Base-by-base conservation (phyloP, 257 asterid species). In the Parsonsia alboflavescens region DNA sequence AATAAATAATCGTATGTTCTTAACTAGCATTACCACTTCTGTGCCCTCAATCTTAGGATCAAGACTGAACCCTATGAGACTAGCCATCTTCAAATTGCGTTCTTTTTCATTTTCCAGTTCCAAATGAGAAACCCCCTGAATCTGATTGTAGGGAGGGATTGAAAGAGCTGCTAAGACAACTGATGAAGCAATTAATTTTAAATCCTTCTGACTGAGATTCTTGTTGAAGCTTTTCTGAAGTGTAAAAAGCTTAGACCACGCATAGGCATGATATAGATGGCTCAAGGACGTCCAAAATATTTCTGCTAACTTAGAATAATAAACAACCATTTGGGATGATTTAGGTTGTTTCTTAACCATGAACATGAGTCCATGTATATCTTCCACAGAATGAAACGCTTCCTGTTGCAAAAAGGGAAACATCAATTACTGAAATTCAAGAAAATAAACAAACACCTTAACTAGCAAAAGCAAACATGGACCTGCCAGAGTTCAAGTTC, bases 401-500 rank as follows among this genome's bases (percentile, higher is more conserved):
- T 80, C 87, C 85, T 83, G 81, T 73, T 26, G n/a, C n/a, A 50
- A 68, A 22, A 26, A 78, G 70, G 41, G 30, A 78, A 19, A 21
- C 19, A 65, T 36, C 50, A 65, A 64, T 0, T 65, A 65, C 6
- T 19, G 28, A 24, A 65, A 21, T 39, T 10, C 45, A 65, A 19
- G 17, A 8, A 10, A 26, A 36, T 16, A 39, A 33, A 33, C 39
- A 33, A 33, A 33, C 3, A 3, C 39, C 6, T 19, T 9, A 39
- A 17, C 13, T 7, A 64, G 70, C 4, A 73, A 61, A 71, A 45
- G 45, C 62, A 48, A 39, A 59, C 41, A 65, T 61, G 70, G 11
- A 84, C 88, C 85, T 84, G 88, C 85, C 84, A 81, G 49, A 84
- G 84, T 44, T 73, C 80, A 58, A 84, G 85, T 44, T 81, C 88